Base-by-base conservation (phyloP, 129 eudicot species). In the Arctium lappa region DNA sequence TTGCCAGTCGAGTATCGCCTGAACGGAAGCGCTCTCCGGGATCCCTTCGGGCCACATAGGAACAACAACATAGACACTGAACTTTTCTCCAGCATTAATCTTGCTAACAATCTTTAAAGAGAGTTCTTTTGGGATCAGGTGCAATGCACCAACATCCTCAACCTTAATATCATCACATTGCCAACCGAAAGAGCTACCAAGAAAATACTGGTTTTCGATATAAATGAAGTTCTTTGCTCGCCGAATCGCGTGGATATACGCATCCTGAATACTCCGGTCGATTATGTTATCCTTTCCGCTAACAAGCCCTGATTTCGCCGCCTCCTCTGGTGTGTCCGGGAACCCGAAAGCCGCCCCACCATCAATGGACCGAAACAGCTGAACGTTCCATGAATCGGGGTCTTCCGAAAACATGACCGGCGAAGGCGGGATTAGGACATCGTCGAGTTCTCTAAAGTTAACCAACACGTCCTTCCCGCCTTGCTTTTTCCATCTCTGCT, bases 1-100 rank as follows among this genome's bases (percentile, higher is more conserved):
- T 82, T 93, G 97, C 97, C 97, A 93, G 48, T 93, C 97, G 33
- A 93, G 75, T 69, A 93, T 93, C 40, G 97, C 97, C 81, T 93
- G 97, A 79, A 93, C 97, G 0, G 97, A 91, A 16, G 88, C 97
- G 76, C 95, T 93, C 83, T 91, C 97, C 1, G 97, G 97, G 18
- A 93, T 85, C 48, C 97, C 97, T 79, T 93, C 97, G 3, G 97
- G 97, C 97, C 97, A 93, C 97, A 93, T 93, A 22, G 97, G 97
- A 42, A 91, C 92, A 11, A 93, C 97, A 29, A 93, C 87, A 73
- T 93, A 93, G 53, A 93, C 95, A 5, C 89, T 86, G 73, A 93
- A 93, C 91, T 92, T 91, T 50, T 93, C 92, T 68, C 94, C 97
- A 22, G 94, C 95, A 80, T 85, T 92, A 36, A 93, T 93, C 90